Evolutionary conservation across 2,329 filamentous ascomycete genomes (phyloP).

Genomic region (Venturia oleaginea): DNA sequence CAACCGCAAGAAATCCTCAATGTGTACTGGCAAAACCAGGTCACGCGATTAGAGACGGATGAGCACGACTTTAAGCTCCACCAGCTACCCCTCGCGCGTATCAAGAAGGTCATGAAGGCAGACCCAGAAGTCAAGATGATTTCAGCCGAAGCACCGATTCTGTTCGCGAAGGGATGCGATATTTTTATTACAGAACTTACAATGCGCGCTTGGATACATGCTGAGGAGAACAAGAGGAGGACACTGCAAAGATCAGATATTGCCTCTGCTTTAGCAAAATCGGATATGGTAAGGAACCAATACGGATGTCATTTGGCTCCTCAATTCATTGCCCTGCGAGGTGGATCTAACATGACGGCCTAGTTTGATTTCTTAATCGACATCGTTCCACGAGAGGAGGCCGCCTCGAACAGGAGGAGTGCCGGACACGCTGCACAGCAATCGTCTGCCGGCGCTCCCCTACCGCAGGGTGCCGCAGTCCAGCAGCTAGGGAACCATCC

Average conservation of each 20-base stretch:
- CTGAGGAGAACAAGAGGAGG: slow-evolving; percentile 95
- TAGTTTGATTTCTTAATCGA: slow-evolving; percentile 95
- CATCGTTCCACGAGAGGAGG: slow-evolving; percentile 93
- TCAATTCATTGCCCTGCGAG: not conserved
- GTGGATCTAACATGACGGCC: not conserved
- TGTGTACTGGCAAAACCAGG: slow-evolving; percentile 98
- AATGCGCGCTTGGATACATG: slow-evolving; percentile 99
- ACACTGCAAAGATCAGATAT: slow-evolving; percentile 95
- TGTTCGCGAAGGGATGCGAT: slow-evolving; percentile 97
- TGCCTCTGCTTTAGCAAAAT: slow-evolving; percentile 88
- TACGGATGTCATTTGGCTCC: not conserved
- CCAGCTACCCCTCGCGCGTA: slow-evolving; percentile 90
- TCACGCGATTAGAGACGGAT: slow-evolving; percentile 88
- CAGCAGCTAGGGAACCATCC: slow-evolving; percentile 35
- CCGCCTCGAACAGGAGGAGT: slow-evolving; percentile 63
- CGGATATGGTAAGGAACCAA: slow-evolving; percentile 60
- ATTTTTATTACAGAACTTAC: slow-evolving; percentile 99
- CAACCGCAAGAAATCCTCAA: slow-evolving; percentile 95
- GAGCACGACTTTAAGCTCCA: slow-evolving; percentile 98
- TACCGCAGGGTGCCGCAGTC: slow-evolving; percentile 25
- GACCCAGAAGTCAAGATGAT: slow-evolving; percentile 99
- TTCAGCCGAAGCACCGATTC: slow-evolving; percentile 90
- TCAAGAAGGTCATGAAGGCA: slow-evolving; percentile 99
- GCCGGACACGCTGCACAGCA: slow-evolving; percentile 24
- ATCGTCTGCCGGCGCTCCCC: slow-evolving; percentile 32